Base-by-base conservation (phyloP, 1,284 basidiomycete genomes). In the Trichosporon faecale region DNA sequence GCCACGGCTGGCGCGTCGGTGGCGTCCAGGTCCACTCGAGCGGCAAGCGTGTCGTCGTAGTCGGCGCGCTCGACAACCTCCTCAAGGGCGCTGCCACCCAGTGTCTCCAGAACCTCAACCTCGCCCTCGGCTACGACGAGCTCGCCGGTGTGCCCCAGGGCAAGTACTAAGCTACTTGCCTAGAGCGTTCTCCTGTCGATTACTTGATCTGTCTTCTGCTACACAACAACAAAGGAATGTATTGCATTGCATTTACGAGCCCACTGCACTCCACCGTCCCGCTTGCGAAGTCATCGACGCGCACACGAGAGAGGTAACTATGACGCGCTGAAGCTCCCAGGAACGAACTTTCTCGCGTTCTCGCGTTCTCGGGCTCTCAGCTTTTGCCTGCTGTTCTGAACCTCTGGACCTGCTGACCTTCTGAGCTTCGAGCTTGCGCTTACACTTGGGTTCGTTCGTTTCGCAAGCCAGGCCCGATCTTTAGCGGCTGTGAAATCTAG, bases 61-160 rank as follows among this genome's bases (percentile, higher is more conserved):
- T 97, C 12, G 94, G 93, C 68, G 93, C 94, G 0, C 84, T 99
- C 75, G 97, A 99, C 82, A 99, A 99, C 85, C 84, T 99, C 70
- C 86, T 99, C 72, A 99, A 99, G 84, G 96, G 96, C 11, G 97
- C 96, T 64, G 96, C 96, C 7, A 99, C 96, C 21, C 97, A 99
- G 84, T 98, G 95, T 83, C 80, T 99, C 71, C 94, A 95, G 91
- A 99, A 99, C 83, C 84, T 99, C 79, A 99, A 99, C 85, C 87
- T 98, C 65, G 91, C 94, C 2, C 87, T 99, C 35, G 96, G 96
- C 14, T 93, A 92, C 77, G 93, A 96, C 72, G 96, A 98, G 81
- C 90, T 89, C 74, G 89, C 90, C 0, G 95, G 95, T 5, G 94
- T 98, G 71, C 89, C 89, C 3, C 68, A 68, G 55, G 80, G 81